Base-by-base conservation (phyloP, 169 alveolate genomes). In the Plasmodium gonderi region DNA sequence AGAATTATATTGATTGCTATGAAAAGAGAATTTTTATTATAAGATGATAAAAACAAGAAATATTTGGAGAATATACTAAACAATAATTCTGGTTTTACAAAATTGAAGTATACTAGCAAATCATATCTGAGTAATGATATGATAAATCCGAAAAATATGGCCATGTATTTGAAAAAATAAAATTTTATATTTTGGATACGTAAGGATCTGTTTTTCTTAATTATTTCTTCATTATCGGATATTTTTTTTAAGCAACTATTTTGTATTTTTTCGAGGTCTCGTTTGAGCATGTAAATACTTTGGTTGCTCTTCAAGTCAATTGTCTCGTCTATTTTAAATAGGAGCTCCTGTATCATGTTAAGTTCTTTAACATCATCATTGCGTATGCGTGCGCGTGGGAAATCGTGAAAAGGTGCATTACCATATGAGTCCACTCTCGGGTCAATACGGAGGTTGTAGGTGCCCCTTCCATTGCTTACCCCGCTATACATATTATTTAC, bases 51-150 rank as follows among this genome's bases (percentile, higher is more conserved):
- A 40, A 83, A 83, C 20, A 83, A 42, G 44, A 83, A 83, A 72
- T 83, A 83, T 83, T 83, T 83, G 11, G 92, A 83, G 40, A 83
- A 83, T 2, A 83, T 72, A 76, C 92, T 83, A 29, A 83, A 40
- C 8, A 83, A 60, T 29, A 83, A 14, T 83, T 83, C 82, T 2
- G 92, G 92, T 29, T 83, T 83, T 23, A 83, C 40, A 36, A 83
- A 83, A 72, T 74, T 83, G n/a, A 83, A 83, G 44, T 83, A 83
- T n/a, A 83, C 92, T 23, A 83, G 44, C 40, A 83, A 40, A 36
- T 83, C 92, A 40, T 83, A 83, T 83, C 92, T 83, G 8, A 83
- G 75, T 83, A 83, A 14, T 2, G 92, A 83, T n/a, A 83, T 72
- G 29, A 83, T 29, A 72, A 83, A 83, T 3, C 92, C 92, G 26